A percentile compares a stretch with the other conserved stretches of the same genome.
Evolutionary conservation across 192 early-diverging fungal genomes (phyloP).

Genomic region (Jimgerdemannia flammicorona): DNA sequence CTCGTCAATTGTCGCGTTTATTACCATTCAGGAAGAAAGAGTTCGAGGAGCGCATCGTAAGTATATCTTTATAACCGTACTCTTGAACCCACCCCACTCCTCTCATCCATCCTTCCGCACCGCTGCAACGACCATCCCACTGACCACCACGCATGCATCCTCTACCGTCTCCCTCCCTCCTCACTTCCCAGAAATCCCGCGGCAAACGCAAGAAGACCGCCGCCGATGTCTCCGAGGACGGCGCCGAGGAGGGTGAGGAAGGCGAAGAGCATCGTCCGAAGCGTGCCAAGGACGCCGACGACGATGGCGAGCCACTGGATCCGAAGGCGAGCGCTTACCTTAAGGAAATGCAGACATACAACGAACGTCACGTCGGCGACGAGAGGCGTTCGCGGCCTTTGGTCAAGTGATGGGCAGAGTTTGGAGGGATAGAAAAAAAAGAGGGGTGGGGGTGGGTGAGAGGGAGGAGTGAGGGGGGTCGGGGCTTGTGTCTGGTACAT

Average conservation of each 20-base stretch:
- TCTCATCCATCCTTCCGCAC: too few relatives aligned
- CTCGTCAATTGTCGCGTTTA: not conserved
- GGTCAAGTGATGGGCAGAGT: slow-evolving; percentile 11
- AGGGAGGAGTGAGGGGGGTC: too few relatives aligned
- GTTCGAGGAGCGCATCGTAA: slow-evolving; percentile 27
- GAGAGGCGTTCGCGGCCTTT: slow-evolving; percentile 19
- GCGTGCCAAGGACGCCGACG: slow-evolving; percentile 2
- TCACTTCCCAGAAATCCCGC: not conserved
- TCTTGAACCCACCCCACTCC: too few relatives aligned
- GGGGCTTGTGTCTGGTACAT: too few relatives aligned
- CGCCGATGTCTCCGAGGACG: not conserved
- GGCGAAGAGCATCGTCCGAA: not conserved
- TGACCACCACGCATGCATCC: too few relatives aligned
- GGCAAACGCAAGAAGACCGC: not conserved
- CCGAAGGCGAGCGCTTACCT: slow-evolving; percentile 24
- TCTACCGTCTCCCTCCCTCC: not conserved
- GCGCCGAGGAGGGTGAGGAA: not conserved
- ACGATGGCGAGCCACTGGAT: slow-evolving; percentile 12
- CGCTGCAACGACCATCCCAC: too few relatives aligned
- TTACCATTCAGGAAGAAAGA: slow-evolving; percentile 18
- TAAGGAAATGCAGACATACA: slow-evolving; percentile 26
- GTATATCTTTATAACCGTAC: not conserved
- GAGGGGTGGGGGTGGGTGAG: not conserved
- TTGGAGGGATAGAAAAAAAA: not conserved
- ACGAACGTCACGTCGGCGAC: slow-evolving; percentile 17